Evolutionary conservation across 148 eudicot species (phyloP).

Genomic region (Rhododendron henanense): DNA sequence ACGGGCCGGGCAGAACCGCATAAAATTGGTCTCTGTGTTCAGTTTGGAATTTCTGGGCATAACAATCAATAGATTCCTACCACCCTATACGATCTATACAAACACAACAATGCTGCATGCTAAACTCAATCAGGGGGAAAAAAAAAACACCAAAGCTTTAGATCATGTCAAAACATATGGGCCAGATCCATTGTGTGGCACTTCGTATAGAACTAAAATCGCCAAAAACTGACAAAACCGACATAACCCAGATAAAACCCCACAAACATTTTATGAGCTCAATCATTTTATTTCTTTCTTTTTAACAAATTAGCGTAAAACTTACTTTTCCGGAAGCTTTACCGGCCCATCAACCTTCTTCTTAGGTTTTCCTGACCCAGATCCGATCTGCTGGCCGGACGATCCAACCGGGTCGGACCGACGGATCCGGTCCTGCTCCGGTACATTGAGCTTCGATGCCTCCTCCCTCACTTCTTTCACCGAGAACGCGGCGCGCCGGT

Average conservation of each 20-base stretch:
- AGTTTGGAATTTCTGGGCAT: too few relatives aligned
- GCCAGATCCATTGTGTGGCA: neutral
- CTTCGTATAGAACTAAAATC: neutral
- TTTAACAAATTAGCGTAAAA: neutral
- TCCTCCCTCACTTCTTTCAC: constrained; percentile 48
- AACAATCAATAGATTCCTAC: neutral
- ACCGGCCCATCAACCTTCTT: constrained; percentile 17
- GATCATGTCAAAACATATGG: neutral
- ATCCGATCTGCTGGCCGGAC: neutral
- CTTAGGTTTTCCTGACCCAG: constrained; percentile 16
- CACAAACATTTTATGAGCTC: neutral
- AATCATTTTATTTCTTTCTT: neutral
- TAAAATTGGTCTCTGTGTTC: too few relatives aligned
- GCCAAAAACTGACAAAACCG: neutral
- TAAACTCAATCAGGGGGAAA: neutral
- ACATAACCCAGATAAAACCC: neutral
- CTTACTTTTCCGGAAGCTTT: constrained; percentile 61
- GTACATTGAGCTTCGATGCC: constrained; percentile 35
- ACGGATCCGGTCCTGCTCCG: constrained; percentile 8
- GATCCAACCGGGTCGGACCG: constrained; percentile 5
- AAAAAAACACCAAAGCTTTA: neutral
- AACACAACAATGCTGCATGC: neutral
- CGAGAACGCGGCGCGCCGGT: constrained; percentile 38
- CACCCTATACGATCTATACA: neutral
- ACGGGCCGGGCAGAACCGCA: too few relatives aligned